phyloP scores from a whole-genome alignment of 2,329 filamentous ascomycete species.

The Neonectria hederae region DNA sequence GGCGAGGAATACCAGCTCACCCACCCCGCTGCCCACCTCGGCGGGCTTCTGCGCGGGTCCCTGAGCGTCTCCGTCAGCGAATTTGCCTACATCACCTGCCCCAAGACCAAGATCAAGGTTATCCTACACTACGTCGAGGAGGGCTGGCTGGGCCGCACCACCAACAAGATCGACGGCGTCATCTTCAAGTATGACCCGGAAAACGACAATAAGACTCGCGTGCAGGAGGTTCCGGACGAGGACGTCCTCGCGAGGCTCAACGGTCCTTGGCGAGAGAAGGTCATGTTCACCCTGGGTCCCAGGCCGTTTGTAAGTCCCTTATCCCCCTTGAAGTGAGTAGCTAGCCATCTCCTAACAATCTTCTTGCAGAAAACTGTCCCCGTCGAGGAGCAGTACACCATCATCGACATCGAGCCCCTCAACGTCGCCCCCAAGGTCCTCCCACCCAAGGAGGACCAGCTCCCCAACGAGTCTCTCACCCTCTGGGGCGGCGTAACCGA shows the following conservation, averaged over 20 bases:
- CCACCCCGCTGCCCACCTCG: constrained; percentile 92
- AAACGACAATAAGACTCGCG: constrained; percentile 80
- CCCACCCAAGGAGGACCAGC: constrained; percentile 80
- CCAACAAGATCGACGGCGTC: constrained; percentile 91
- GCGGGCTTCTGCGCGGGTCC: constrained; percentile 86
- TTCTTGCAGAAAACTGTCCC: constrained; percentile 53
- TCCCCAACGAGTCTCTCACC: constrained; percentile 87
- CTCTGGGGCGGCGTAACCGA: constrained; percentile 91
- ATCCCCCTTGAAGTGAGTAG: neutral
- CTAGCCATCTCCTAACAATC: constrained; percentile 10
- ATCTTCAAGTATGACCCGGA: constrained; percentile 90
- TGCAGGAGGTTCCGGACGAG: constrained; percentile 87
- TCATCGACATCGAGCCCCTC: constrained; percentile 90
- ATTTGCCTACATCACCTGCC: constrained; percentile 86
- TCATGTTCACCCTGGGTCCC: constrained; percentile 68
- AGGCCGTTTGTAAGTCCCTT: constrained; percentile 66
- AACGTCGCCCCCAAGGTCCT: constrained; percentile 80
- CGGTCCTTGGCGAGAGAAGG: constrained; percentile 84
- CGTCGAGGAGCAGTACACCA: constrained; percentile 71
- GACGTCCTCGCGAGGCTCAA: constrained; percentile 85
- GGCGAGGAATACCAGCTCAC: constrained; percentile 95
- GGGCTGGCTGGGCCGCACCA: constrained; percentile 90
- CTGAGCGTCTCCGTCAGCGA: constrained; percentile 92
- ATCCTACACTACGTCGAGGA: constrained; percentile 95
- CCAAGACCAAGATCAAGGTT: constrained; percentile 89